phyloP scores from a whole-genome alignment of 2,329 filamentous ascomycete species.

The Coniochaeta ligniaria region DNA sequence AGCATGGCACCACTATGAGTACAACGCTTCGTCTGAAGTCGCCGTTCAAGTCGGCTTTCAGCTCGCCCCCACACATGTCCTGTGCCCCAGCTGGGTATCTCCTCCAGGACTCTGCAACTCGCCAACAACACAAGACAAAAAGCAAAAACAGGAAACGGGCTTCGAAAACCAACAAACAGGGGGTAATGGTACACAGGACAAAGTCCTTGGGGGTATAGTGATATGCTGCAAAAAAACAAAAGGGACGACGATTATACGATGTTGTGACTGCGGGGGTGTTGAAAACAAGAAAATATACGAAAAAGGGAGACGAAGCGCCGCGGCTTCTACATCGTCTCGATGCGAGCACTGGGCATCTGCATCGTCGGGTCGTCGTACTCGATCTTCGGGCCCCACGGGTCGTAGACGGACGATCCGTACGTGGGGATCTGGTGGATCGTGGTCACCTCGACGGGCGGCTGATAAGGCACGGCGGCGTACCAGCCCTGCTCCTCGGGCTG shows the following conservation, averaged over 20 bases:
- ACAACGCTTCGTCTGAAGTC: background rate
- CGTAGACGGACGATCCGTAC: conserved; percentile 42
- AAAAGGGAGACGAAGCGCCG: conserved; percentile 2
- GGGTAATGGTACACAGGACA: background rate
- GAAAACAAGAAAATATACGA: background rate
- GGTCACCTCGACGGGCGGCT: conserved; percentile 46
- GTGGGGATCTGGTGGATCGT: conserved; percentile 45
- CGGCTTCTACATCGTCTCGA: conserved; percentile 43
- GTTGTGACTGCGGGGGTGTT: background rate
- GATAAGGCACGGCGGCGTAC: conserved; percentile 44
- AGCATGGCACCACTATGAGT: background rate
- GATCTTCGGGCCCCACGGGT: conserved; percentile 47
- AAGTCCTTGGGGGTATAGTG: background rate
- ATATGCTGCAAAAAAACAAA: background rate
- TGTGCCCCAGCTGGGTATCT: background rate
- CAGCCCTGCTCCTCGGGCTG: conserved; percentile 37
- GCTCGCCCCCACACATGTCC: background rate
- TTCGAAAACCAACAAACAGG: background rate
- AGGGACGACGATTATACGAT: conserved; percentile 2
- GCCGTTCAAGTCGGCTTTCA: background rate
- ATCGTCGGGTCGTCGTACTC: conserved; percentile 51
- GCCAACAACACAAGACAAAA: background rate
- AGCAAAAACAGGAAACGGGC: background rate
- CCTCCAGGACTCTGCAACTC: background rate
- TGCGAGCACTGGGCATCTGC: conserved; percentile 52